Percentiles rank a stretch among this genome's conserved stretches.
Conservation (phyloP, 257 asterid species). For the Salvia miltiorrhiza region DNA sequence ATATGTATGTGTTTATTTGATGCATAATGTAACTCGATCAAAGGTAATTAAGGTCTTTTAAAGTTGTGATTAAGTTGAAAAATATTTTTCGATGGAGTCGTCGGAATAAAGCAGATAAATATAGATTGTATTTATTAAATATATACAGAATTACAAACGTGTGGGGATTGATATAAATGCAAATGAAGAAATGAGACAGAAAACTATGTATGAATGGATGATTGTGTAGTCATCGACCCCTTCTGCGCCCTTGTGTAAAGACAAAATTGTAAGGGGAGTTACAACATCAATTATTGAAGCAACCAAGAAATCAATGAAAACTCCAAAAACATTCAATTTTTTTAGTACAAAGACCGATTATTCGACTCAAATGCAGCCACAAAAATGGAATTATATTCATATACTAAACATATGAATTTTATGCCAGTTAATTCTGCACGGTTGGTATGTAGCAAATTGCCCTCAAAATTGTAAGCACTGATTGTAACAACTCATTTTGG, state of each 20-base stretch:
- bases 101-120: neutral
- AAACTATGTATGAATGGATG: conserved; percentile 30
- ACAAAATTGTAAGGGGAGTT: conserved; percentile 23
- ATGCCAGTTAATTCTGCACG: conserved; percentile 39
- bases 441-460: conserved; percentile 45
- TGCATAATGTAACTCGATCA: neutral
- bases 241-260: conserved; percentile 43
- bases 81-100: neutral
- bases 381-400: neutral
- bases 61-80: too few relatives aligned
- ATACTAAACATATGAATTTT: neutral
- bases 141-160: neutral
- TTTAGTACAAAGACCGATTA: neutral
- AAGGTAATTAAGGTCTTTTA: too few relatives aligned
- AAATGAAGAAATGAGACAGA: conserved; percentile 33
- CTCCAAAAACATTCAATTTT: neutral
- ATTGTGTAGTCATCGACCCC: conserved; percentile 49
- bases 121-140: neutral
- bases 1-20: neutral
- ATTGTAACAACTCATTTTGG: conserved; percentile 46
- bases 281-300: conserved; percentile 11
- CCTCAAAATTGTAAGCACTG: conserved; percentile 24
- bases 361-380: conserved; percentile 20
- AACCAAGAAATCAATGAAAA: neutral
- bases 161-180: conserved; percentile 16